These are phyloP conservation scores for Colletotrichum magnum DNA, from an alignment of 2,329 filamentous ascomycete genomes.

Conservation along the genomic window DNA sequence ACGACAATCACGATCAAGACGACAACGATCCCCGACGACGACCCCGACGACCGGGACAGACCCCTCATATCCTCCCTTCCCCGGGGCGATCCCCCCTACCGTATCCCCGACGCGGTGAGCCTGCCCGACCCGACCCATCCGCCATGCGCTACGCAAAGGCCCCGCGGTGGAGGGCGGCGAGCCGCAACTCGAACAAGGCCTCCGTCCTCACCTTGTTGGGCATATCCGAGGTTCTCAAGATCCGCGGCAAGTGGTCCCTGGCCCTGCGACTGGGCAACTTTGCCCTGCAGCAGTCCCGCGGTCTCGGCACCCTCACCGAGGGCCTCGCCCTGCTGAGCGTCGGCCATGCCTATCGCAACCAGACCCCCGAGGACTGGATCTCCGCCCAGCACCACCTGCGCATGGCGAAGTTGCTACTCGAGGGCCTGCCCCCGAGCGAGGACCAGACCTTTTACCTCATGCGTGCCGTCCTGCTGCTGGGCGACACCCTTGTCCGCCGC, in stretches of 20 bases:
- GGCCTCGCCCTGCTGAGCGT: slow-evolving; percentile 40
- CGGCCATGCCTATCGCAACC: slow-evolving; percentile 41
- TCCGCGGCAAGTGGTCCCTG: slow-evolving; percentile 38
- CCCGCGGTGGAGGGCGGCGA: slow-evolving; percentile 40
- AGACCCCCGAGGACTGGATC: slow-evolving; percentile 38
- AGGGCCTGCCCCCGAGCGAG: slow-evolving; percentile 31
- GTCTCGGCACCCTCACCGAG: slow-evolving; percentile 35
- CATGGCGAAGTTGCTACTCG: slow-evolving; percentile 37
- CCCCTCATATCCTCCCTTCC: too few species aligned
- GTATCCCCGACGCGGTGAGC: slow-evolving; percentile 36
- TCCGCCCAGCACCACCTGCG: slow-evolving; percentile 37
- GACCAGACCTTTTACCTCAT: slow-evolving; percentile 41
- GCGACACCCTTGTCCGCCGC: slow-evolving; percentile 41
- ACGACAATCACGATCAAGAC: not conserved
- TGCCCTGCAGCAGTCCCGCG: slow-evolving; percentile 31
- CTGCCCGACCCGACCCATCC: slow-evolving; percentile 33
- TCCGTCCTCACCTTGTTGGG: slow-evolving; percentile 39
- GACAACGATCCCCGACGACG: not conserved
- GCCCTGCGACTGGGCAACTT: slow-evolving; percentile 31
- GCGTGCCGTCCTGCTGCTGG: slow-evolving; percentile 42
- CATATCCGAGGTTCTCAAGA: slow-evolving; percentile 37
- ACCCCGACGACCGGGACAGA: slow-evolving; percentile 10
- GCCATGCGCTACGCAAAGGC: slow-evolving; percentile 38
- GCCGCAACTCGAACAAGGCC: slow-evolving; percentile 37
- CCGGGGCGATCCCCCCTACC: slow-evolving; percentile 25